These are phyloP conservation scores for Trichoderma breve DNA, from an alignment of 2,329 filamentous ascomycete genomes.

Conservation along the genomic window DNA sequence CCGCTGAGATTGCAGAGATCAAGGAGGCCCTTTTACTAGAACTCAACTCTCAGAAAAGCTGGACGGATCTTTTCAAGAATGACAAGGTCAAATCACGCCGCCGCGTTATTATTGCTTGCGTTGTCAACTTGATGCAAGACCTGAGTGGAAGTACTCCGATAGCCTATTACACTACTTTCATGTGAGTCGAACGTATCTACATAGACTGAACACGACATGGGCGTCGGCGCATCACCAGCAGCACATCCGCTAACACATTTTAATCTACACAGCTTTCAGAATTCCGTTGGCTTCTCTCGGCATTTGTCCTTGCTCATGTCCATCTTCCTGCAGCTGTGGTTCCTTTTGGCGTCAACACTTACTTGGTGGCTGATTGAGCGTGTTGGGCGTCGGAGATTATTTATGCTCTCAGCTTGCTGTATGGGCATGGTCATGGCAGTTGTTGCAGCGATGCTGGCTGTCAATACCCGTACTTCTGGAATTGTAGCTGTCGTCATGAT, in stretches of 20 bases:
- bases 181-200: slow-evolving; percentile 29
- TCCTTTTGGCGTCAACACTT: slow-evolving; percentile 41
- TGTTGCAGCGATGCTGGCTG: slow-evolving; percentile 39
- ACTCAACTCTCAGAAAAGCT: slow-evolving; percentile 30
- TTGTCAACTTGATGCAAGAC: slow-evolving; percentile 40
- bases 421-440: slow-evolving; percentile 43
- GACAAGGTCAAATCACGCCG: slow-evolving; percentile 35
- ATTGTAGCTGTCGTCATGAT: slow-evolving; percentile 42
- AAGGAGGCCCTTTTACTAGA: slow-evolving; percentile 11
- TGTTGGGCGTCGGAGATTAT: slow-evolving; percentile 43
- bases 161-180: slow-evolving; percentile 42
- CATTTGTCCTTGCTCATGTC: slow-evolving; percentile 50
- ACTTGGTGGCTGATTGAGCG: slow-evolving; percentile 48
- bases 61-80: slow-evolving; percentile 33
- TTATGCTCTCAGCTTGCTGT: slow-evolving; percentile 41
- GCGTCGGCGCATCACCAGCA: not conserved
- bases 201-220: not conserved
- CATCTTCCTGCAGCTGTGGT: slow-evolving; percentile 51
- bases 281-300: slow-evolving; percentile 41
- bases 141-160: slow-evolving; percentile 42
- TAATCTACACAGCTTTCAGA: slow-evolving; percentile 34
- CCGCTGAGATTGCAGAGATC: slow-evolving; percentile 22
- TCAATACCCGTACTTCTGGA: slow-evolving; percentile 33
- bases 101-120: slow-evolving; percentile 35
- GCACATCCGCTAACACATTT: not conserved